phyloP scores from a whole-genome alignment of 2,329 filamentous ascomycete species.

The Pezicula radicicola region DNA sequence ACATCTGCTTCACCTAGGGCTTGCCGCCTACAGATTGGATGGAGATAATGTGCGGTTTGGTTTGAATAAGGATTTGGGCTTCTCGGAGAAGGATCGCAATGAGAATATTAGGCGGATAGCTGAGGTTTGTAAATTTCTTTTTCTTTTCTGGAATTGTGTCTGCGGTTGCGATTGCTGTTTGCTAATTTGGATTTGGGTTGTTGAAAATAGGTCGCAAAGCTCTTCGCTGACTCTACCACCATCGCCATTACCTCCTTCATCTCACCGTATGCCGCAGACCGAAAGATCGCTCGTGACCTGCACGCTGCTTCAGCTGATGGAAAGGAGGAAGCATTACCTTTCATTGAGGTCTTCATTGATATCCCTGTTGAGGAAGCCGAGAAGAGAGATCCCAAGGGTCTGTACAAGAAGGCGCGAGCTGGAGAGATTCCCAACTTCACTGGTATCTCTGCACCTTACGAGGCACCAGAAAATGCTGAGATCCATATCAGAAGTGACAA shows the following conservation, averaged over 20 bases:
- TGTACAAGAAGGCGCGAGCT: constrained; percentile 94
- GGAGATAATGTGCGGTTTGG: constrained; percentile 98
- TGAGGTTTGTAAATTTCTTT: constrained; percentile 48
- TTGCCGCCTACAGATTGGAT: constrained; percentile 88
- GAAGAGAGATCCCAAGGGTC: constrained; percentile 91
- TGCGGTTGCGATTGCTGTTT: background rate
- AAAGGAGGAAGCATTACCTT: constrained; percentile 67
- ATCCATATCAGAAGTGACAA: constrained; percentile 82
- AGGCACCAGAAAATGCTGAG: constrained; percentile 82
- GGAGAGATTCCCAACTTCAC: constrained; percentile 98
- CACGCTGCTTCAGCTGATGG: constrained; percentile 60
- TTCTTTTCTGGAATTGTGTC: too few species aligned
- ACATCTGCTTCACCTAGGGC: constrained; percentile 82
- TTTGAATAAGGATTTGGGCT: constrained; percentile 95
- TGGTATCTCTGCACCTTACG: constrained; percentile 91
- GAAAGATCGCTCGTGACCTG: constrained; percentile 75
- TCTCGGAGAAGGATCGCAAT: constrained; percentile 87
- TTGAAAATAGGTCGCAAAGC: constrained; percentile 70
- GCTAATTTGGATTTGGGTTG: constrained; percentile 1
- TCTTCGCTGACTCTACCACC: constrained; percentile 87
- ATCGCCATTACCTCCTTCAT: constrained; percentile 96
- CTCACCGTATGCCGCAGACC: constrained; percentile 87
- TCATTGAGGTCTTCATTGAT: constrained; percentile 93
- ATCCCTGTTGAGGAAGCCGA: constrained; percentile 89
- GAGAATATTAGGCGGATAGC: constrained; percentile 98